phyloP scores from a whole-genome alignment of 2,329 filamentous ascomycete genomes.

The Lanzia echinophila region DNA sequence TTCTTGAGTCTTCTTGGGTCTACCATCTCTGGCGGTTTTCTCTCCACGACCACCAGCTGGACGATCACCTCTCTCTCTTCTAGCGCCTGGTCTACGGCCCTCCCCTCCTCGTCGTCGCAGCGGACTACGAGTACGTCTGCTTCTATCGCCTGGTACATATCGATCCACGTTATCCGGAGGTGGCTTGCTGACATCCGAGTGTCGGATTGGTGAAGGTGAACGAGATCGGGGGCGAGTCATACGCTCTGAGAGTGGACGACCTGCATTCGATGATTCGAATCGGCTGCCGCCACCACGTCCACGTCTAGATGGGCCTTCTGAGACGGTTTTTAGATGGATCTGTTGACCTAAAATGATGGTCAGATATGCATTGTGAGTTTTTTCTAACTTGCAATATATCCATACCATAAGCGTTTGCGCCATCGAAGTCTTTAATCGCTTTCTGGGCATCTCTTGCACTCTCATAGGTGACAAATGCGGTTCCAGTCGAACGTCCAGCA shows the following conservation, averaged over 20 bases:
- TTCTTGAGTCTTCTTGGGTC: conserved; percentile 77
- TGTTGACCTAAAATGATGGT: conserved; percentile 55
- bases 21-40: conserved; percentile 40
- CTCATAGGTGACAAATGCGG: conserved; percentile 78
- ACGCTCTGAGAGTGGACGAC: conserved; percentile 53
- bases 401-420: conserved; percentile 78
- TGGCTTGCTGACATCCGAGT: conserved; percentile 30
- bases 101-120: conserved; percentile 41
- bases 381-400: no score
- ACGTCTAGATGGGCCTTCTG: conserved; percentile 39
- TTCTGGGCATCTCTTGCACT: conserved; percentile 61
- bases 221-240: conserved; percentile 39
- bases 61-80: conserved; percentile 32
- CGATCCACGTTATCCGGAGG: conserved; percentile 30
- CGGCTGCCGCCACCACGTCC: conserved; percentile 26
- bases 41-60: conserved; percentile 38
- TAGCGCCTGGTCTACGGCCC: conserved; percentile 45
- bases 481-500: conserved; percentile 78
- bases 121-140: conserved; percentile 52
- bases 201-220: conserved; percentile 38
- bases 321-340: conserved; percentile 65
- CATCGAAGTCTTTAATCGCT: conserved; percentile 76
- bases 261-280: conserved; percentile 50
- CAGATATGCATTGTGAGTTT: conserved; percentile 1
- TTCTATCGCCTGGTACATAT: conserved; percentile 28